Evolutionary conservation across 768 basidiomycete species (phyloP).

Genomic region (Kwoniella mangroviensis): DNA sequence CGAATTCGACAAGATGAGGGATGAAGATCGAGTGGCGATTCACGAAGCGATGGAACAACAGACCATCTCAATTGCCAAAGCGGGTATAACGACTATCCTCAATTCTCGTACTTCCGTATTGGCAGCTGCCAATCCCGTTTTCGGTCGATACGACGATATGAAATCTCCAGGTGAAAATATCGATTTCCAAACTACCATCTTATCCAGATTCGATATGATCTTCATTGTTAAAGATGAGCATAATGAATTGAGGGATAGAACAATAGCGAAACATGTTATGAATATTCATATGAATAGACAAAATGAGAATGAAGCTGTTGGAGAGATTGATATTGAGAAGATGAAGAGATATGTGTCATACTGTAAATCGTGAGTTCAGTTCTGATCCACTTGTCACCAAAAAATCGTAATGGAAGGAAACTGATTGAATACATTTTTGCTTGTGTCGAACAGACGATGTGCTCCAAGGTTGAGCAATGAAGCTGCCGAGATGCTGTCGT

Average conservation of each 20-base stretch:
- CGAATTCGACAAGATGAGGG: slow-evolving; percentile 99
- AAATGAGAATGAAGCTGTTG: slow-evolving; percentile 74
- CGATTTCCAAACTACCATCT: slow-evolving; percentile 77
- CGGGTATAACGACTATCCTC: slow-evolving; percentile 95
- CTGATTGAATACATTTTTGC: neutral
- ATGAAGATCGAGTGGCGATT: slow-evolving; percentile 97
- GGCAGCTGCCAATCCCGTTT: slow-evolving; percentile 96
- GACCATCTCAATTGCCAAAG: slow-evolving; percentile 98
- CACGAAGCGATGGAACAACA: slow-evolving; percentile 99
- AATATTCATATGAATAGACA: slow-evolving; percentile 97
- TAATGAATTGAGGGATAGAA: slow-evolving; percentile 90
- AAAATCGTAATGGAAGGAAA: neutral
- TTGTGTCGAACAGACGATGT: slow-evolving; percentile 71
- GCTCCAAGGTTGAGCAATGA: slow-evolving; percentile 91
- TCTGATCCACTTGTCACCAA: neutral
- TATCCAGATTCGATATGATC: slow-evolving; percentile 99
- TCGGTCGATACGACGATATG: slow-evolving; percentile 96
- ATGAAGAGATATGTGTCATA: slow-evolving; percentile 98
- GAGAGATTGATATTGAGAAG: slow-evolving; percentile 93
- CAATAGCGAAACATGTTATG: slow-evolving; percentile 96
- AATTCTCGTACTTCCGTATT: slow-evolving; percentile 95
- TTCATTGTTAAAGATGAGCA: slow-evolving; percentile 99
- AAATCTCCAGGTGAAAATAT: slow-evolving; percentile 59
- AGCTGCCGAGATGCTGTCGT: slow-evolving; percentile 93
- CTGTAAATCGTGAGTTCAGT: slow-evolving; percentile 76